A percentile compares a stretch with the other conserved stretches of the same genome.
These are phyloP conservation scores for Rhododendron henanense DNA, from an alignment of 148 eudicot species.

Conservation along the genomic window DNA sequence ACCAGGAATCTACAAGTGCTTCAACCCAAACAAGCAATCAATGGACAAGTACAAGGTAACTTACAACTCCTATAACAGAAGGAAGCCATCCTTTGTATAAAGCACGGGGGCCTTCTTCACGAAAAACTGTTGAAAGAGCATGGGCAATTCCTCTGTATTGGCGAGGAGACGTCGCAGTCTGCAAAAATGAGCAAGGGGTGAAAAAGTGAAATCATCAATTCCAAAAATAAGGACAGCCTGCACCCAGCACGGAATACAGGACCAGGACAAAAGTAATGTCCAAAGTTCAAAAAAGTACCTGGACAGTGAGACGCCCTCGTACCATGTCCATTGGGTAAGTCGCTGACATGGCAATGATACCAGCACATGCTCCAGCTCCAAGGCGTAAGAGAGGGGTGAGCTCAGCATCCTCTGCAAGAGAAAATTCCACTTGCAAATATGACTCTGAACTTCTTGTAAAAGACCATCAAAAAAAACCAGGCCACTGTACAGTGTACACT, in stretches of 20 bases:
- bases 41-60: constrained; percentile 14
- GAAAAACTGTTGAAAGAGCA: constrained; percentile 68
- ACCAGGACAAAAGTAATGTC: neutral
- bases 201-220: constrained; percentile 7
- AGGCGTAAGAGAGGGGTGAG: constrained; percentile 85
- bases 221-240: neutral
- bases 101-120: constrained; percentile 83
- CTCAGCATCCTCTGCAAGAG: constrained; percentile 67
- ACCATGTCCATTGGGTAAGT: constrained; percentile 97
- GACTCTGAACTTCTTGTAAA: neutral
- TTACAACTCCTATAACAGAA: constrained; percentile 97
- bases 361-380: constrained; percentile 97
- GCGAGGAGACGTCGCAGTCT: constrained; percentile 76
- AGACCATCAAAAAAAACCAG: neutral
- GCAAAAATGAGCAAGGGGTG: constrained; percentile 16
- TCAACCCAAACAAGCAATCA: constrained; percentile 7
- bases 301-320: constrained; percentile 87
- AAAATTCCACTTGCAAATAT: neutral
- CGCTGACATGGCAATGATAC: constrained; percentile 95
- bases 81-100: constrained; percentile 95
- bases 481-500: neutral
- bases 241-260: neutral
- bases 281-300: constrained; percentile 39
- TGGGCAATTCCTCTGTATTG: constrained; percentile 83
- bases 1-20: neutral